phyloP scores from a whole-genome alignment of 2,329 filamentous ascomycete genomes.

The Tothia fuscella region DNA sequence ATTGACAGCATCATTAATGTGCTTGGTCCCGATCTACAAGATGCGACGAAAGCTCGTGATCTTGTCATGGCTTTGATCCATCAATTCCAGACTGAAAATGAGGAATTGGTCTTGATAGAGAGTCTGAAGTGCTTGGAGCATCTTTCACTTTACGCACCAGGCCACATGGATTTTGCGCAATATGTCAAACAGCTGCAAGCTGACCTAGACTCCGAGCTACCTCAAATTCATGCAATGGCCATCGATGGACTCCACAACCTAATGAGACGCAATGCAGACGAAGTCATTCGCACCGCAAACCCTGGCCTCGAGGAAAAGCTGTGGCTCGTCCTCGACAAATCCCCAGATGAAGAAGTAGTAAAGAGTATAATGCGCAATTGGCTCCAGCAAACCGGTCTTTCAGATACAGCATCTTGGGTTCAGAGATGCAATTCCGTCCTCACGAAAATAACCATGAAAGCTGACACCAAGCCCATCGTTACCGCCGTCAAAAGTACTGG shows the following conservation, averaged over 20 bases:
- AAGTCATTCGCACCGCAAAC: conserved; percentile 65
- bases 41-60: conserved; percentile 81
- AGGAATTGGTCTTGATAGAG: conserved; percentile 58
- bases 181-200: conserved; percentile 77
- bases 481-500: conserved; percentile 35
- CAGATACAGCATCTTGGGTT: conserved; percentile 74
- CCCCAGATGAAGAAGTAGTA: conserved; percentile 63
- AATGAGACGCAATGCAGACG: conserved; percentile 82
- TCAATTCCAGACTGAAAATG: conserved; percentile 68
- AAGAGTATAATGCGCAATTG: conserved; percentile 82
- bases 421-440: conserved; percentile 78
- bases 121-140: conserved; percentile 80
- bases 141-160: conserved; percentile 80
- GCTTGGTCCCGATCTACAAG: conserved; percentile 86
- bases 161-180: conserved; percentile 67
- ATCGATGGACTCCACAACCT: conserved; percentile 84
- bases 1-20: conserved; percentile 96
- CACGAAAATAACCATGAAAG: conserved; percentile 66
- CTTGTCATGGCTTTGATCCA: conserved; percentile 77
- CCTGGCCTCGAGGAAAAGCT: conserved; percentile 78
- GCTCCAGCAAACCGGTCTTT: conserved; percentile 78
- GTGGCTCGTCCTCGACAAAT: conserved; percentile 76
- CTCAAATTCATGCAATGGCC: conserved; percentile 63
- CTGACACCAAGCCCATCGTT: conserved; percentile 32
- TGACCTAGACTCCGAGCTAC: conserved; percentile 58